Conservation (phyloP, 495 filamentous ascomycete genomes). For the Penicillium canariense region DNA sequence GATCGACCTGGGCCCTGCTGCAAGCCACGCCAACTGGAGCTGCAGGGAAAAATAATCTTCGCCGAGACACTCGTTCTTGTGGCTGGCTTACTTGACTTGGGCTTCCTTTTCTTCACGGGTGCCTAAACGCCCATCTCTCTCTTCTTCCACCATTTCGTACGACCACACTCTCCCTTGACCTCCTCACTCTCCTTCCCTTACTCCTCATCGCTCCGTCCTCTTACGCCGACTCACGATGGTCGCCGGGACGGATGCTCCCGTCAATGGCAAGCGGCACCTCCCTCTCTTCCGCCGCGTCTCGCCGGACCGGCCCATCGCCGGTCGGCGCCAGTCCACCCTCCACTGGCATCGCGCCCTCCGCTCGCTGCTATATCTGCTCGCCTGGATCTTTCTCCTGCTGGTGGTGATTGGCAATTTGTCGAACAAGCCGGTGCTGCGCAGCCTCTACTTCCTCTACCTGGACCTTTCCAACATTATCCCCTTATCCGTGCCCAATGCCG, state of each 20-base stretch:
- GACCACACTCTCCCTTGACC: background rate
- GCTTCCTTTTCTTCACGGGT: background rate
- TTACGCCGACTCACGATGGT: slow-evolving; percentile 10
- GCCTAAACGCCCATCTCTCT: slow-evolving; percentile 11
- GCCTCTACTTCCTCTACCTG: slow-evolving; percentile 80
- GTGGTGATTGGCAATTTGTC: slow-evolving; percentile 72
- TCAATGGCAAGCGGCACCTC: slow-evolving; percentile 22
- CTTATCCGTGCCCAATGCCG: slow-evolving; percentile 66
- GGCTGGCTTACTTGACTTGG: background rate
- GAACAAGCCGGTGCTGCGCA: slow-evolving; percentile 54
- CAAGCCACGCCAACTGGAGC: background rate
- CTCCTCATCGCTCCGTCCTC: slow-evolving; percentile 8
- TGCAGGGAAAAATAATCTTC: background rate
- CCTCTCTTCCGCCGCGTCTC: slow-evolving; percentile 33
- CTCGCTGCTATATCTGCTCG: slow-evolving; percentile 66
- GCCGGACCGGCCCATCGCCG: slow-evolving; percentile 22
- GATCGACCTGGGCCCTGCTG: background rate
- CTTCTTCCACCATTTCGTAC: background rate
- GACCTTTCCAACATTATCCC: slow-evolving; percentile 84
- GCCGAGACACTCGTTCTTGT: background rate
- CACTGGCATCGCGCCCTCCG: slow-evolving; percentile 51
- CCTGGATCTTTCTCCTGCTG: slow-evolving; percentile 73
- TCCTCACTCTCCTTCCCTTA: background rate
- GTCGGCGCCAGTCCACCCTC: slow-evolving; percentile 31
- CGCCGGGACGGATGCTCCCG: slow-evolving; percentile 11